A percentile compares a stretch with the other conserved stretches of the same genome.
Evolutionary conservation across 192 early-diverging fungal species (phyloP).

Genomic region (Phycomyces blakesleeanus): DNA sequence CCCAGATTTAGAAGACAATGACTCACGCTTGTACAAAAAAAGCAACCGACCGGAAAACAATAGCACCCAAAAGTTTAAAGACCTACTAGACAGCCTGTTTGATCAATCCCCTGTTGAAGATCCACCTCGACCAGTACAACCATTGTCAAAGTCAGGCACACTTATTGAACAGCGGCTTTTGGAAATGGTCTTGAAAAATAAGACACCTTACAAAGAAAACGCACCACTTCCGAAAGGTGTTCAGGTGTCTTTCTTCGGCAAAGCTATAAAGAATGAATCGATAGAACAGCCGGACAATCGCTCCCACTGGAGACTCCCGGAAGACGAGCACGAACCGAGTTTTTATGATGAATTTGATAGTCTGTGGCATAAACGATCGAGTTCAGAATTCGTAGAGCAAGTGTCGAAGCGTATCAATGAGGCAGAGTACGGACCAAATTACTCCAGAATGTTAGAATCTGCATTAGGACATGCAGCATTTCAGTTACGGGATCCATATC

Average conservation of each 20-base stretch:
- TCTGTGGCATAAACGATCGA: not conserved
- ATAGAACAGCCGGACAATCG: not conserved
- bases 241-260: not conserved
- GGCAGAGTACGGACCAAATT: constrained; percentile 1
- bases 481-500: constrained; percentile 34
- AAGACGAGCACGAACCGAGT: not conserved
- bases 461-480: constrained; percentile 24
- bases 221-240: constrained; percentile 15
- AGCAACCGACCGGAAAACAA: too few relatives aligned
- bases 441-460: constrained; percentile 4
- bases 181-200: constrained; percentile 4
- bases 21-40: too few relatives aligned
- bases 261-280: not conserved
- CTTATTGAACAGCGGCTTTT: constrained; percentile 14
- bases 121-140: not conserved
- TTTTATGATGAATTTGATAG: not conserved
- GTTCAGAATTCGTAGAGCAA: not conserved
- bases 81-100: constrained; percentile 10
- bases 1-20: too few relatives aligned
- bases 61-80: not conserved
- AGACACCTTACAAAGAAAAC: constrained; percentile 8
- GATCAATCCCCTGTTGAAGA: not conserved
- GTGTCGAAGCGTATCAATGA: not conserved
- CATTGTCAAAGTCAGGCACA: not conserved
- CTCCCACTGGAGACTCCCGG: not conserved